A percentile compares a stretch with the other conserved stretches of the same genome.
phyloP scores from a whole-genome alignment of 768 basidiomycete species.

The Serendipita vermifera region DNA sequence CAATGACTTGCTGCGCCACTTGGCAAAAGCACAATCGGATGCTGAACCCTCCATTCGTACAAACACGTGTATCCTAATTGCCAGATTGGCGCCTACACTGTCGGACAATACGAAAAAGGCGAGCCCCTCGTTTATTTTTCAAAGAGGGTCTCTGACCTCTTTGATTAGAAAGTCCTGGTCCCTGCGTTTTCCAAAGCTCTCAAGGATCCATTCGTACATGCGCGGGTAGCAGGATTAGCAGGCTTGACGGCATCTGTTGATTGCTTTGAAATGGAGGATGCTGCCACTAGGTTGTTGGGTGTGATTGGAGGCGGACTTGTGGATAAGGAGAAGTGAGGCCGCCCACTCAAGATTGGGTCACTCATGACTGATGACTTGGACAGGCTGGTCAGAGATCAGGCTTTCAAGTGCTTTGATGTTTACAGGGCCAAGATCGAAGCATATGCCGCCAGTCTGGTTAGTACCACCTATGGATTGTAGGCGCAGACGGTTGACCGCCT shows the following conservation, averaged over 20 bases:
- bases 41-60: conserved; percentile 91
- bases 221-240: conserved; percentile 88
- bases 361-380: neutral
- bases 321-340: conserved; percentile 80
- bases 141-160: too few species aligned
- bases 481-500: neutral
- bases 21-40: conserved; percentile 88
- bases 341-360: conserved; percentile 2
- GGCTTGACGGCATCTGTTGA: conserved; percentile 91
- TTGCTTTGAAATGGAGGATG: conserved; percentile 74
- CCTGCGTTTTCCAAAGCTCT: conserved; percentile 85
- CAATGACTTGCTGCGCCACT: conserved; percentile 84
- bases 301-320: conserved; percentile 65
- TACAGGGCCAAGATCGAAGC: conserved; percentile 75
- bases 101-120: conserved; percentile 64
- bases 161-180: conserved; percentile 89
- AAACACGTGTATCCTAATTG: conserved; percentile 93
- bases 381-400: conserved; percentile 89
- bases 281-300: conserved; percentile 83
- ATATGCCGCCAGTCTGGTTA: conserved; percentile 73
- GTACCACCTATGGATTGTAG: conserved; percentile 14
- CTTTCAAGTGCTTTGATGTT: conserved; percentile 82
- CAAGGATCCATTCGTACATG: conserved; percentile 85
- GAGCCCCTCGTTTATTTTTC: too few species aligned
- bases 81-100: conserved; percentile 72